Conservation (phyloP, 1,284 basidiomycete genomes). For the Fomes fomentarius region DNA sequence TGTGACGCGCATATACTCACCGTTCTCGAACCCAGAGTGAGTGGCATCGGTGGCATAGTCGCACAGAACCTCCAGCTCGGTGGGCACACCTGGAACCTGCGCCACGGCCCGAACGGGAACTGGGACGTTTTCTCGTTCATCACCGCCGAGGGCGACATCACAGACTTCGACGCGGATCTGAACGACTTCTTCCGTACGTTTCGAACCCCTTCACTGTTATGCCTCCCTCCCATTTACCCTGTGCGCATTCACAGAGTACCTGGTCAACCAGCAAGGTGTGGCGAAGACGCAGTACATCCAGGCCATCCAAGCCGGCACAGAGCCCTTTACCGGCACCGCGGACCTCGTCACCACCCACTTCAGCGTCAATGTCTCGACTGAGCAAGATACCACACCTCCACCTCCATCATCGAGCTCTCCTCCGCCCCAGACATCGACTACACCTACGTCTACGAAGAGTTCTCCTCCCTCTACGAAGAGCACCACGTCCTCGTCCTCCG, state of each 20-base stretch:
- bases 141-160: constrained; percentile 50
- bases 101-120: constrained; percentile 56
- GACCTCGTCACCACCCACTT: constrained; percentile 31
- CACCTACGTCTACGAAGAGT: not conserved
- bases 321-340: constrained; percentile 65
- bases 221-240: not conserved
- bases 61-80: constrained; percentile 48
- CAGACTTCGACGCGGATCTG: constrained; percentile 54
- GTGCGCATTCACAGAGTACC: constrained; percentile 26
- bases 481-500: no score
- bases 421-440: not conserved
- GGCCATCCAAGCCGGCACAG: constrained; percentile 67
- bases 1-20: not conserved
- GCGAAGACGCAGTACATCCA: constrained; percentile 52
- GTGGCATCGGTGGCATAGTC: constrained; percentile 55
- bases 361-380: constrained; percentile 31
- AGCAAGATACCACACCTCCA: not conserved
- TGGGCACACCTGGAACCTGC: constrained; percentile 58
- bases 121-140: constrained; percentile 64
- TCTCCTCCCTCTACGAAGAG: no score
- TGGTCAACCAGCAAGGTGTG: constrained; percentile 31
- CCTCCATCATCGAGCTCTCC: not conserved
- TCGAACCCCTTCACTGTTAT: no score
- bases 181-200: constrained; percentile 57
- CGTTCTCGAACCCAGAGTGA: constrained; percentile 39